phyloP scores from a whole-genome alignment of 1,284 basidiomycete species.

The Malassezia globosa region DNA sequence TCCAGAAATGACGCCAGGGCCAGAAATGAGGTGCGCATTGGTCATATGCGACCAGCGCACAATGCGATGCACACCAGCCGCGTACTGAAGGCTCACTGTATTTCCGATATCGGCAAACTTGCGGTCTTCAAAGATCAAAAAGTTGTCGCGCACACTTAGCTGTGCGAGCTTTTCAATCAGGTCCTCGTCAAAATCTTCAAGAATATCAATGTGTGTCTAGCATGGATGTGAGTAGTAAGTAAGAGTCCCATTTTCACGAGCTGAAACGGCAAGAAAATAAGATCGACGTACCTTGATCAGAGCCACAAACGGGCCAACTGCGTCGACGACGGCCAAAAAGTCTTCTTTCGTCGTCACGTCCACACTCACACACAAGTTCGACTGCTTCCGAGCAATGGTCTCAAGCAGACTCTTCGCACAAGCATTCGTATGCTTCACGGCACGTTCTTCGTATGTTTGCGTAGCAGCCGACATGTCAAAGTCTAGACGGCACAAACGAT shows the following conservation, averaged over 20 bases:
- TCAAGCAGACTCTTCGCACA: slow-evolving; percentile 54
- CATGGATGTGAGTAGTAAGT: no score
- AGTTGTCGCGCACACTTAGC: slow-evolving; percentile 73
- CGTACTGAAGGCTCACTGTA: slow-evolving; percentile 90
- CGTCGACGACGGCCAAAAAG: slow-evolving; percentile 73
- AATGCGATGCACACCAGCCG: slow-evolving; percentile 82
- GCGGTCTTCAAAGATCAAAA: slow-evolving; percentile 94
- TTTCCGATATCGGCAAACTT: slow-evolving; percentile 99
- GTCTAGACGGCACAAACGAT: no score
- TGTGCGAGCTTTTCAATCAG: slow-evolving; percentile 62
- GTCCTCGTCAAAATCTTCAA: slow-evolving; percentile 74
- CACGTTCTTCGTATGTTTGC: slow-evolving; percentile 29
- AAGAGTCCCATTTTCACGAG: background rate
- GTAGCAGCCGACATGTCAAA: slow-evolving; percentile 1
- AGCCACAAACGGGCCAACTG: slow-evolving; percentile 77
- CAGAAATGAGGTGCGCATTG: slow-evolving; percentile 85
- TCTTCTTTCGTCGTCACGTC: slow-evolving; percentile 76
- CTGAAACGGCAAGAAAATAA: slow-evolving; percentile 45
- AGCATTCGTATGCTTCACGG: slow-evolving; percentile 28
- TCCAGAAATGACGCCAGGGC: slow-evolving; percentile 81
- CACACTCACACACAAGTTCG: slow-evolving; percentile 87
- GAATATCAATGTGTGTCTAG: slow-evolving; percentile 95
- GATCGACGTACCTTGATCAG: no score
- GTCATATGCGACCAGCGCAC: slow-evolving; percentile 93
- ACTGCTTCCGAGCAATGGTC: slow-evolving; percentile 74